Percentiles rank a stretch among this genome's conserved stretches.
Conservation (phyloP, 2,329 filamentous ascomycete genomes). For the Monosporascus sp. region DNA sequence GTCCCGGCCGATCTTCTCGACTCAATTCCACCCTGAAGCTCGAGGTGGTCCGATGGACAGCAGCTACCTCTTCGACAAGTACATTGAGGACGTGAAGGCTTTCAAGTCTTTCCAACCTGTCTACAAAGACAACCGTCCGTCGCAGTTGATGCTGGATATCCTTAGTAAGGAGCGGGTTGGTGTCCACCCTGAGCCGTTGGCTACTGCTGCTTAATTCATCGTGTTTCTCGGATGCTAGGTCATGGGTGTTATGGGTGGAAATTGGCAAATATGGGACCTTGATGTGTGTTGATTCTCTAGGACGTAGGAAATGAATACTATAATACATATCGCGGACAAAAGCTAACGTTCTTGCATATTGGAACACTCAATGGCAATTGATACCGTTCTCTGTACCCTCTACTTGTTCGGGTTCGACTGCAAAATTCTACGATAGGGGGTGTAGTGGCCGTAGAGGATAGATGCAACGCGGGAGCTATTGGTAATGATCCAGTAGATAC, state of each 20-base stretch:
- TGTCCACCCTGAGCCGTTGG: conserved; percentile 64
- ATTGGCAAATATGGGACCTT: neutral
- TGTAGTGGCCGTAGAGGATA: too few relatives aligned
- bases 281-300: neutral
- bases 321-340: neutral
- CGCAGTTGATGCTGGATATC: conserved; percentile 82
- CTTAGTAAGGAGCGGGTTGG: conserved; percentile 92
- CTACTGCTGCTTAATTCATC: conserved; percentile 35
- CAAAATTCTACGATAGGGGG: too few relatives aligned
- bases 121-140: conserved; percentile 82
- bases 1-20: conserved; percentile 93
- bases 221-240: neutral
- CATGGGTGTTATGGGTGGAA: conserved; percentile 1
- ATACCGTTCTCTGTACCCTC: too few relatives aligned
- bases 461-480: too few relatives aligned
- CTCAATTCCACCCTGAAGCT: conserved; percentile 97
- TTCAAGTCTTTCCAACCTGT: conserved; percentile 81
- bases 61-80: conserved; percentile 93
- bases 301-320: neutral
- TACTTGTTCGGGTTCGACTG: too few relatives aligned
- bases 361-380: too few relatives aligned
- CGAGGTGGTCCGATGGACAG: conserved; percentile 96
- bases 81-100: conserved; percentile 79
- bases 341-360: too few relatives aligned
- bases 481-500: too few relatives aligned